Percentiles rank a stretch among this genome's conserved stretches.
phyloP scores from a whole-genome alignment of 1,284 basidiomycete species.

The Pseudozyma sp. region DNA sequence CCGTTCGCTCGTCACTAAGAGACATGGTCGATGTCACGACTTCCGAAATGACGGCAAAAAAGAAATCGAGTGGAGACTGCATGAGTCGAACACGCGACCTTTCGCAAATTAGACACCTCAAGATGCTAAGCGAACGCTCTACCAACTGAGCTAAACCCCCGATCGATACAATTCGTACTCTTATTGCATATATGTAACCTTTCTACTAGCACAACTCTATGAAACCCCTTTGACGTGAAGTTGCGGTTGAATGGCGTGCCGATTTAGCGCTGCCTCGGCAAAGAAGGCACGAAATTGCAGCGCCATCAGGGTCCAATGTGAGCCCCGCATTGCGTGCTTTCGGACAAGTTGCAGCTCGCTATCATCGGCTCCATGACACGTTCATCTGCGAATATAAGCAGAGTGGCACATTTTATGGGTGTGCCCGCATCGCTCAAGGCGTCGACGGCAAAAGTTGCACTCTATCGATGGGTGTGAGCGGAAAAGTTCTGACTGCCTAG shows the following conservation, averaged over 20 bases:
- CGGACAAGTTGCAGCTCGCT: no score
- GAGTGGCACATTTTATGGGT: no score
- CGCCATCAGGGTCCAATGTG: neutral
- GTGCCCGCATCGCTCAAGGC: no score
- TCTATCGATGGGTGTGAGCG: no score
- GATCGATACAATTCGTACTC: neutral
- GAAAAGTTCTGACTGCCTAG: no score
- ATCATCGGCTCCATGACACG: no score
- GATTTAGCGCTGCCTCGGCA: slow-evolving; percentile 25
- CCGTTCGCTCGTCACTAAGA: no score
- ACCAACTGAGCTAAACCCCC: slow-evolving; percentile 61
- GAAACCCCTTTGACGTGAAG: slow-evolving; percentile 47
- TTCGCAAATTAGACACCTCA: slow-evolving; percentile 43
- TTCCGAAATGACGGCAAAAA: neutral
- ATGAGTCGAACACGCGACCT: slow-evolving; percentile 62
- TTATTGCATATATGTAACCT: slow-evolving; percentile 4
- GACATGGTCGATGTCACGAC: no score
- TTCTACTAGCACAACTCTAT: no score
- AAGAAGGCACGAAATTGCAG: neutral
- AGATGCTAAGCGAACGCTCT: slow-evolving; percentile 60
- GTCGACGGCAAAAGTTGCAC: no score
- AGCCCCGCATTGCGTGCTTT: neutral
- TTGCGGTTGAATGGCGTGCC: slow-evolving; percentile 22
- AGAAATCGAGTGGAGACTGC: slow-evolving; percentile 47
- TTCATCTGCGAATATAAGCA: no score